These are phyloP conservation scores for Helotiales sp. DNA, from an alignment of 2,329 filamentous ascomycete species.

Conservation along the genomic window DNA sequence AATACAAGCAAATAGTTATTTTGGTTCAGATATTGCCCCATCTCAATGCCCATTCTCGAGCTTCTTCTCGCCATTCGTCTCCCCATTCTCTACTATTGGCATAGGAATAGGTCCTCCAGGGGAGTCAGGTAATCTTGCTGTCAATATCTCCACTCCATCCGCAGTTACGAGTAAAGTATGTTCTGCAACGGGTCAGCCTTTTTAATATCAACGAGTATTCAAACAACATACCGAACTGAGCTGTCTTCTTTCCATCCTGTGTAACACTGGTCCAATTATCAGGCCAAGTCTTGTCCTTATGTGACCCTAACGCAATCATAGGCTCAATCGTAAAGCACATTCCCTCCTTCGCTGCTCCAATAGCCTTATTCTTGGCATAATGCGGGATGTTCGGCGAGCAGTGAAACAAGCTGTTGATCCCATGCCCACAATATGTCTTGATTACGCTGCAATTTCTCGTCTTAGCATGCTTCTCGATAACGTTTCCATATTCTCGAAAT, in stretches of 20 bases:
- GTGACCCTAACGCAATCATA: conserved; percentile 92
- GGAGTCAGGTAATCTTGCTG: conserved; percentile 61
- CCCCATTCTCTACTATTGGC: conserved; percentile 43
- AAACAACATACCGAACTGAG: conserved; percentile 76
- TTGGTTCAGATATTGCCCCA: conserved; percentile 3
- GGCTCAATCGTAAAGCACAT: conserved; percentile 99
- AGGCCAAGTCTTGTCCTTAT: conserved; percentile 94
- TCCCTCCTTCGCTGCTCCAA: conserved; percentile 88
- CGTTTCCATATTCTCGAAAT: conserved; percentile 90
- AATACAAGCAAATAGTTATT: background rate
- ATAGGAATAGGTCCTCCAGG: conserved; percentile 72
- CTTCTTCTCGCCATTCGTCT: conserved; percentile 22
- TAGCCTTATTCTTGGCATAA: conserved; percentile 97
- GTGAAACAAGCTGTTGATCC: conserved; percentile 92
- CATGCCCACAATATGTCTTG: conserved; percentile 94
- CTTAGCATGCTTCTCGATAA: conserved; percentile 95
- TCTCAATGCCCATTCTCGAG: conserved; percentile 16
- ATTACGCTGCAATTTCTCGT: conserved; percentile 83
- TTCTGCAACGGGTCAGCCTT: conserved; percentile 48
- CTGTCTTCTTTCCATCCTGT: conserved; percentile 82
- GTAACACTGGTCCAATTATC: conserved; percentile 99
- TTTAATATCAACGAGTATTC: background rate
- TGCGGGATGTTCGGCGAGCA: conserved; percentile 92
- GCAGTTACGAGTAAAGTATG: conserved; percentile 84
- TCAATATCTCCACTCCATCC: conserved; percentile 78